Conservation (phyloP, 768 basidiomycete genomes). For the Russula olivacea region DNA sequence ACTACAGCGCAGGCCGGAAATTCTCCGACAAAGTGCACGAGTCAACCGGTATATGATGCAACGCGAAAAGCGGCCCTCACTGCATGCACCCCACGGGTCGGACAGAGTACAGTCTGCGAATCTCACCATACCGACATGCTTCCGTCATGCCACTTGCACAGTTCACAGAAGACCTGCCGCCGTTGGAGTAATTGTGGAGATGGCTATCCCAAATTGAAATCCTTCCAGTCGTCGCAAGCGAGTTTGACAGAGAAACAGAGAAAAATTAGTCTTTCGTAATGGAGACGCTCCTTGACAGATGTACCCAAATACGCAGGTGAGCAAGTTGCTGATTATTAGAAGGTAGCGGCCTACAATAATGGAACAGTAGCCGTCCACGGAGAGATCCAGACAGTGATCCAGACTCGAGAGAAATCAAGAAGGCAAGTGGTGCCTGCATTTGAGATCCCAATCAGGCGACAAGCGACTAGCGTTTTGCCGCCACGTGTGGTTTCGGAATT, state of each 20-base stretch:
- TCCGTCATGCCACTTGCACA: slow-evolving; percentile 13
- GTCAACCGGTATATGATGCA: slow-evolving; percentile 3
- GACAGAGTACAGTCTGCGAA: slow-evolving; percentile 9
- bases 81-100: background rate
- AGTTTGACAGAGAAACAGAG: background rate
- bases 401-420: slow-evolving; percentile 13
- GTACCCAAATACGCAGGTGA: background rate
- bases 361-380: background rate
- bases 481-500: slow-evolving; percentile 20
- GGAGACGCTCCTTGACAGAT: background rate
- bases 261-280: slow-evolving; percentile 13
- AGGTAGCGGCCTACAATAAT: background rate
- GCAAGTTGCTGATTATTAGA: slow-evolving; percentile 1
- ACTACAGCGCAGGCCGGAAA: background rate
- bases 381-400: background rate
- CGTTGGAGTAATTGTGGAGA: slow-evolving; percentile 15
- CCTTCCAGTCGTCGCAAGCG: slow-evolving; percentile 12
- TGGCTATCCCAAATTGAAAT: slow-evolving; percentile 4
- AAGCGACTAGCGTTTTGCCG: slow-evolving; percentile 9
- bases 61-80: slow-evolving; percentile 2
- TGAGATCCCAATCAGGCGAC: slow-evolving; percentile 20
- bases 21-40: slow-evolving; percentile 6
- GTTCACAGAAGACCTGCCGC: slow-evolving; percentile 18
- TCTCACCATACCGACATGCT: slow-evolving; percentile 18
- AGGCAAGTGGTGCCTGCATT: slow-evolving; percentile 17